These are phyloP conservation scores for Choiromyces venosus DNA, from an alignment of 495 filamentous ascomycete genomes.

Conservation along the genomic window DNA sequence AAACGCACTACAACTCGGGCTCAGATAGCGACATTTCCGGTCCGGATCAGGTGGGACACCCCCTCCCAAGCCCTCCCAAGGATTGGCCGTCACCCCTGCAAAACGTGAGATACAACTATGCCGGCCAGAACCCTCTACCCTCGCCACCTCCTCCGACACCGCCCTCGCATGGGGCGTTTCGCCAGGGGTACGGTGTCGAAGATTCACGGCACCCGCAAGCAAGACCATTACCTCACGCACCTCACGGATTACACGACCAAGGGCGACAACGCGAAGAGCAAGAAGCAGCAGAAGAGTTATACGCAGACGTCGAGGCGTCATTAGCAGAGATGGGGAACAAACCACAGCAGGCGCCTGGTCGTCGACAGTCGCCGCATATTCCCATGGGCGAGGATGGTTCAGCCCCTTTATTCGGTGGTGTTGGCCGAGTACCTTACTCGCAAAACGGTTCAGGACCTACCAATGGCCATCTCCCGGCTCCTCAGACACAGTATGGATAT, in stretches of 20 bases:
- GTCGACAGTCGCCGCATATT: constrained; percentile 34
- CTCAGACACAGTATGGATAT: constrained; percentile 43
- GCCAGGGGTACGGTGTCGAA: constrained; percentile 42
- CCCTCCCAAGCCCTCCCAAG: constrained; percentile 38
- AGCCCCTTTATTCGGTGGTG: constrained; percentile 33
- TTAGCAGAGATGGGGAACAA: constrained; percentile 34
- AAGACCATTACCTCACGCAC: constrained; percentile 55
- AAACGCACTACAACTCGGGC: constrained; percentile 41
- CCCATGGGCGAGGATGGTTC: constrained; percentile 19
- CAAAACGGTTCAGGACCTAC: constrained; percentile 48
- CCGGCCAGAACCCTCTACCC: constrained; percentile 31
- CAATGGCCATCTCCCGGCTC: constrained; percentile 53
- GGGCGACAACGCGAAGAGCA: constrained; percentile 25
- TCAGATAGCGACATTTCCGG: constrained; percentile 40
- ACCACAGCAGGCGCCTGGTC: constrained; percentile 13
- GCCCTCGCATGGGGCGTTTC: constrained; percentile 46
- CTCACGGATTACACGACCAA: constrained; percentile 7
- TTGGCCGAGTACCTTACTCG: constrained; percentile 27
- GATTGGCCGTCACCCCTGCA: constrained; percentile 25
- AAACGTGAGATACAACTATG: constrained; percentile 17
- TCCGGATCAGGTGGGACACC: constrained; percentile 30
- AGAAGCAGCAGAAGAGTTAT: constrained; percentile 35
- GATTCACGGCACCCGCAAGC: constrained; percentile 54
- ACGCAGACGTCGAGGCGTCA: constrained; percentile 34
- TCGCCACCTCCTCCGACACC: constrained; percentile 48